These are phyloP conservation scores for Auricularia sp. DNA, from an alignment of 768 basidiomycete species.

Conservation along the genomic window DNA sequence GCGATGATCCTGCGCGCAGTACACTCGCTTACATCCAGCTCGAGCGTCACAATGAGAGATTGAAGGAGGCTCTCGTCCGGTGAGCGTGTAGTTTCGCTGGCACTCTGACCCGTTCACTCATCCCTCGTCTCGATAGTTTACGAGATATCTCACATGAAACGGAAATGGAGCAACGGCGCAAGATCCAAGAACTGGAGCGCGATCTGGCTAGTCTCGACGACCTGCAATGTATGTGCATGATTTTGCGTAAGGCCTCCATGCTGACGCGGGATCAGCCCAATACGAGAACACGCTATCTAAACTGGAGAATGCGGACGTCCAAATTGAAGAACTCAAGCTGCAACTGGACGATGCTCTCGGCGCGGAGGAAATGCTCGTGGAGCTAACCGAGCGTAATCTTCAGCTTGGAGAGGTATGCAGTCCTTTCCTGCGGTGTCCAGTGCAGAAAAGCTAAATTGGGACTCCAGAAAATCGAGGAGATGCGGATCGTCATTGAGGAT, in stretches of 20 bases:
- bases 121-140: constrained; percentile 35
- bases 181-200: constrained; percentile 83
- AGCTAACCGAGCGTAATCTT: constrained; percentile 88
- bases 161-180: constrained; percentile 70
- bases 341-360: constrained; percentile 93
- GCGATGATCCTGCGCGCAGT: constrained; percentile 31
- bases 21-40: constrained; percentile 55
- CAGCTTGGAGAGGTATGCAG: constrained; percentile 69
- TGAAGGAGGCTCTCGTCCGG: constrained; percentile 90
- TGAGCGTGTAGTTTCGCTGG: constrained; percentile 21
- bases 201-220: constrained; percentile 72
- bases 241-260: background rate
- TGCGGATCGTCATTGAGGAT: constrained; percentile 92
- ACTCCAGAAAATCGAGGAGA: constrained; percentile 88
- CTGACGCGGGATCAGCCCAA: constrained; percentile 38
- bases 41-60: constrained; percentile 90
- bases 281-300: constrained; percentile 73
- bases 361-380: constrained; percentile 93
- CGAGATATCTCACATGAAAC: constrained; percentile 83
- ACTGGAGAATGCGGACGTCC: constrained; percentile 78
- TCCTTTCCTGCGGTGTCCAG: too few species aligned
- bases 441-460: too few species aligned
- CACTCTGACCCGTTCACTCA: background rate
- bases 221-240: constrained; percentile 49
- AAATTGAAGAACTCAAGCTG: constrained; percentile 86